Evolutionary conservation across 2,329 filamentous ascomycete genomes (phyloP).

Genomic region (Epichloe brachyelytri): DNA sequence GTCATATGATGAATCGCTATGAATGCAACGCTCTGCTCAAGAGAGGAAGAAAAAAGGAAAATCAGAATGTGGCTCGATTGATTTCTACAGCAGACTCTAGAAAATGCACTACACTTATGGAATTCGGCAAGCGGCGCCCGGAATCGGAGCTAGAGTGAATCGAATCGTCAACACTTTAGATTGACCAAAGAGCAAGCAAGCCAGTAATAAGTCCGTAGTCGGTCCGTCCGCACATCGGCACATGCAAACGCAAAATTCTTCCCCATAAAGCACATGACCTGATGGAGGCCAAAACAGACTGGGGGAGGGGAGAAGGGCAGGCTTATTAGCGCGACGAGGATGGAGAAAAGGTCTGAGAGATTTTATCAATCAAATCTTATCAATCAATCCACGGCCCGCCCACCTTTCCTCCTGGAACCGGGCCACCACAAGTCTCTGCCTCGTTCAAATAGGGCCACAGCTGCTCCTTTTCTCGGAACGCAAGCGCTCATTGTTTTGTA

Average conservation of each 20-base stretch:
- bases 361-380: constrained; percentile 37
- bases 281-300: neutral
- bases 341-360: neutral
- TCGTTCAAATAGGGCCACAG: constrained; percentile 5
- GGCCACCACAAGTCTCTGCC: constrained; percentile 11
- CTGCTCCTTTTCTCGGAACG: constrained; percentile 4
- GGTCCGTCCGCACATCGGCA: neutral
- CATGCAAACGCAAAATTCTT: neutral
- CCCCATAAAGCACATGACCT: neutral
- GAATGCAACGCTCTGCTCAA: no score
- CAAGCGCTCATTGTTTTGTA: neutral
- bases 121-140: no score
- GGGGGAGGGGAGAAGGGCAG: neutral
- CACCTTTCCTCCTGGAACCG: constrained; percentile 22
- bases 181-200: no score
- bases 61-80: no score
- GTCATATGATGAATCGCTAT: no score
- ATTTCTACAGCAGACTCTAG: no score
- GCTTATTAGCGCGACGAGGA: neutral
- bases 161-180: no score
- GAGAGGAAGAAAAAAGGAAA: no score
- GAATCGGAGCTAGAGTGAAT: no score
- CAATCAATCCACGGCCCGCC: constrained; percentile 28
- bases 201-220: neutral
- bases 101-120: no score